phyloP scores from a whole-genome alignment of 345 rosid genomes.

The Noccaea bulbosa region DNA sequence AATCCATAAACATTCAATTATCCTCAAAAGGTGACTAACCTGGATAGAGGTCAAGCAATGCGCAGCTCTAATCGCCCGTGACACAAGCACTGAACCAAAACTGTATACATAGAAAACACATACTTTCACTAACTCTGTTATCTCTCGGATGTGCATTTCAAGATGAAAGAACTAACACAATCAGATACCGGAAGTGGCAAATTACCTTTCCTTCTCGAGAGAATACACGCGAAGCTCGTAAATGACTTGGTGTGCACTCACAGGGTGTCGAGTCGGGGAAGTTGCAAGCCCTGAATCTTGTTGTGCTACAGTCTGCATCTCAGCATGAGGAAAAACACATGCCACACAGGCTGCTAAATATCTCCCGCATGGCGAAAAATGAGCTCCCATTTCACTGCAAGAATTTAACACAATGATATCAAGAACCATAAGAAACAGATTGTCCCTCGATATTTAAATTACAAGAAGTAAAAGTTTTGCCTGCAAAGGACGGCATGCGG shows the following conservation, averaged over 20 bases:
- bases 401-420: no score
- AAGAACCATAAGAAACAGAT: no score
- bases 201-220: slow-evolving; percentile 92
- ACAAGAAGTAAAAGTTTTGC: slow-evolving; percentile 40
- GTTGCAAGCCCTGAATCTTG: slow-evolving; percentile 78
- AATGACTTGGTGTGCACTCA: slow-evolving; percentile 87
- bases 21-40: slow-evolving; percentile 51
- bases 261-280: slow-evolving; percentile 94
- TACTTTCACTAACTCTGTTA: slow-evolving; percentile 7
- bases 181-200: slow-evolving; percentile 30
- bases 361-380: slow-evolving; percentile 99
- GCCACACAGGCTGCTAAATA: slow-evolving; percentile 97
- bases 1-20: background rate
- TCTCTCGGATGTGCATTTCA: background rate
- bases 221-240: slow-evolving; percentile 98
- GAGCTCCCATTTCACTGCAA: slow-evolving; percentile 99
- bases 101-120: slow-evolving; percentile 46
- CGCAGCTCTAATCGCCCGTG: slow-evolving; percentile 93
- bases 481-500: slow-evolving; percentile 98
- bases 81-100: slow-evolving; percentile 83
- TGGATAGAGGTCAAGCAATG: slow-evolving; percentile 98
- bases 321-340: slow-evolving; percentile 80
- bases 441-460: no score
- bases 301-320: slow-evolving; percentile 68
- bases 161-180: background rate